These are phyloP conservation scores for Daldinia eschscholtzii DNA, from an alignment of 2,329 filamentous ascomycete genomes.

Conservation along the genomic window DNA sequence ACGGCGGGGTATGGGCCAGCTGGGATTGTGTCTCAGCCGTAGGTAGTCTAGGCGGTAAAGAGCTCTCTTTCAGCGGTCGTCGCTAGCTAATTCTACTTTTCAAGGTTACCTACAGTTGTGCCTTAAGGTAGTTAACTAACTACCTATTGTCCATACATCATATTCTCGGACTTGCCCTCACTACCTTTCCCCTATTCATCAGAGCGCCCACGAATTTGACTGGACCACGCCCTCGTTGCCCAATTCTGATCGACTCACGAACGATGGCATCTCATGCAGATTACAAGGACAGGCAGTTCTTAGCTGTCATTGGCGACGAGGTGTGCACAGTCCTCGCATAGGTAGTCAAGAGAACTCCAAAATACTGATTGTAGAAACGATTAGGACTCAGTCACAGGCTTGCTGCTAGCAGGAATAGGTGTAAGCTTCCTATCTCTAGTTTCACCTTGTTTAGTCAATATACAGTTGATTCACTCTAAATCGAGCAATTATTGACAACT, in stretches of 20 bases:
- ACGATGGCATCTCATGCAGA: constrained; percentile 67
- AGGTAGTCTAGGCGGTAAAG: constrained; percentile 15
- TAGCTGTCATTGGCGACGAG: constrained; percentile 98
- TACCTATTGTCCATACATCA: constrained; percentile 1
- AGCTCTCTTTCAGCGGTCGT: constrained; percentile 5
- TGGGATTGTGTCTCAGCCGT: neutral
- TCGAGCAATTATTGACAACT: constrained; percentile 11
- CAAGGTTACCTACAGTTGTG: neutral
- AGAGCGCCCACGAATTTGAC: constrained; percentile 16
- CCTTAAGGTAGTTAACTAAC: no score
- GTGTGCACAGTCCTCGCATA: constrained; percentile 60
- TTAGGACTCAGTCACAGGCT: constrained; percentile 94
- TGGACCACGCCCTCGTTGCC: constrained; percentile 12
- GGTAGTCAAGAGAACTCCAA: constrained; percentile 30
- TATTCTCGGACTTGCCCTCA: constrained; percentile 14
- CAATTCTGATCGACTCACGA: constrained; percentile 22
- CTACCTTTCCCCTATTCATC: constrained; percentile 3
- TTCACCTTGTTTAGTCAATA: neutral
- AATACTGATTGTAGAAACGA: constrained; percentile 12
- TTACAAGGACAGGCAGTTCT: constrained; percentile 90
- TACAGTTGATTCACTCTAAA: neutral
- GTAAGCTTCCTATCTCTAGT: constrained; percentile 62
- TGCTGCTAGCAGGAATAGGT: constrained; percentile 94
- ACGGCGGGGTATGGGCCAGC: constrained; percentile 39
- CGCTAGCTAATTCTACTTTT: neutral